Evolutionary conservation across 1,284 basidiomycete genomes (phyloP).

Genomic region (Ganoderma lingzhi): DNA sequence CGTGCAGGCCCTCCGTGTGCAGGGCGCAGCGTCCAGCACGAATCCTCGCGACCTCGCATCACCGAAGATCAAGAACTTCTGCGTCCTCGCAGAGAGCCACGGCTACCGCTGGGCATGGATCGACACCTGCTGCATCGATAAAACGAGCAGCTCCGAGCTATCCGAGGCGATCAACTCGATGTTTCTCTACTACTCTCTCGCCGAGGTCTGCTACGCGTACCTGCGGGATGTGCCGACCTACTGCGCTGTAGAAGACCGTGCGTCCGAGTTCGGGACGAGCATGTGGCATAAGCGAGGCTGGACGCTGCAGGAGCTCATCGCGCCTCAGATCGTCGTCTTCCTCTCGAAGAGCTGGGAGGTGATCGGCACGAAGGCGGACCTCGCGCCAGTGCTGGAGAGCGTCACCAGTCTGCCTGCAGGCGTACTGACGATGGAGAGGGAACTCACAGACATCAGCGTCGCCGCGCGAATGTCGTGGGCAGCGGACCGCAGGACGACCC

Average conservation of each 20-base stretch:
- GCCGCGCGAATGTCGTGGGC: neutral
- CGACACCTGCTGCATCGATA: neutral
- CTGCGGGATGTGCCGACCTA: neutral
- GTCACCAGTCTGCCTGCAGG: neutral
- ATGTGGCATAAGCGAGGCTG: neutral
- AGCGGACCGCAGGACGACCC: conserved; percentile 1
- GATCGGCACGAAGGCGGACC: neutral
- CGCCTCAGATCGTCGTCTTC: conserved; percentile 2
- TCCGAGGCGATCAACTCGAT: neutral
- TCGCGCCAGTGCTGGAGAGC: neutral
- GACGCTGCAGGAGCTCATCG: conserved; percentile 2
- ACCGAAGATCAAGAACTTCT: neutral
- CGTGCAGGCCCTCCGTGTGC: neutral
- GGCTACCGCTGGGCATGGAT: neutral
- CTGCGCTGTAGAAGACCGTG: neutral
- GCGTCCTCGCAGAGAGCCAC: neutral
- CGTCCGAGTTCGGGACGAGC: neutral
- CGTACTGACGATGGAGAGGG: neutral
- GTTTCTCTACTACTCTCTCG: neutral
- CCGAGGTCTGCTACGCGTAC: neutral
- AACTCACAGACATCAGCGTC: neutral
- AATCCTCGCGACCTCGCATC: neutral
- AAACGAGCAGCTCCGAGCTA: neutral
- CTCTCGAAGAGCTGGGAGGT: neutral
- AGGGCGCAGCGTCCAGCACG: neutral